phyloP scores from a whole-genome alignment of 2,329 filamentous ascomycete genomes.

The Colletotrichum musae region DNA sequence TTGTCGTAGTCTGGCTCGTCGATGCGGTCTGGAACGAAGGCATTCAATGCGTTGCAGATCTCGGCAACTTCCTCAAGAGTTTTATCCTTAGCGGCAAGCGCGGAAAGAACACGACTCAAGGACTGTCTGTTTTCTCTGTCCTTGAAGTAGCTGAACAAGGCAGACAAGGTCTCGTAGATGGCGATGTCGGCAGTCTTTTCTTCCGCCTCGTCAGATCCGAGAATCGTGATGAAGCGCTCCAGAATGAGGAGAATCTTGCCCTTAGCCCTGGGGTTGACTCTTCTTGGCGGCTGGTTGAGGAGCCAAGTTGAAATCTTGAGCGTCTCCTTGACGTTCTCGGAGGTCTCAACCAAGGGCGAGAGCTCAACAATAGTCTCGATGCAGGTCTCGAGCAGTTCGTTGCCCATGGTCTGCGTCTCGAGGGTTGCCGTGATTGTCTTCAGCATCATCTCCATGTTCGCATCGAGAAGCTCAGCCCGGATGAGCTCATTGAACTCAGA shows the following conservation, averaged over 20 bases:
- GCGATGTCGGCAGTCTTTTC: conserved; percentile 49
- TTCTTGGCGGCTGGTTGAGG: conserved; percentile 85
- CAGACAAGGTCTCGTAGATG: conserved; percentile 82
- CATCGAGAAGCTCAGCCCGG: conserved; percentile 68
- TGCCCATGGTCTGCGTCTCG: conserved; percentile 72
- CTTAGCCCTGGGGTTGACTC: conserved; percentile 88
- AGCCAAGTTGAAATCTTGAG: conserved; percentile 86
- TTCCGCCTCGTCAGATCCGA: conserved; percentile 50
- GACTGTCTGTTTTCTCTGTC: conserved; percentile 83
- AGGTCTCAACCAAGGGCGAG: conserved; percentile 77
- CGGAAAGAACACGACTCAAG: conserved; percentile 79
- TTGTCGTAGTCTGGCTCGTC: conserved; percentile 92
- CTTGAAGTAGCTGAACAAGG: conserved; percentile 91
- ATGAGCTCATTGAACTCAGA: conserved; percentile 70
- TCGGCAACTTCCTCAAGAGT: conserved; percentile 74
- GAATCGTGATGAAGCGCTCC: conserved; percentile 81
- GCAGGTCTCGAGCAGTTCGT: conserved; percentile 82
- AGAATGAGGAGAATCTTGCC: conserved; percentile 84
- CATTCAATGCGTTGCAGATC: conserved; percentile 85
- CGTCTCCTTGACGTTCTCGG: conserved; percentile 80
- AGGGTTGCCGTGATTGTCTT: conserved; percentile 79
- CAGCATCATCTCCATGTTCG: conserved; percentile 72
- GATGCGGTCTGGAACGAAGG: conserved; percentile 78
- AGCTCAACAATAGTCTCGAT: conserved; percentile 85
- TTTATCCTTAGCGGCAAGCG: conserved; percentile 76